These are phyloP conservation scores for Malus sieversii DNA, from an alignment of 306 rosid genomes.

Conservation along the genomic window DNA sequence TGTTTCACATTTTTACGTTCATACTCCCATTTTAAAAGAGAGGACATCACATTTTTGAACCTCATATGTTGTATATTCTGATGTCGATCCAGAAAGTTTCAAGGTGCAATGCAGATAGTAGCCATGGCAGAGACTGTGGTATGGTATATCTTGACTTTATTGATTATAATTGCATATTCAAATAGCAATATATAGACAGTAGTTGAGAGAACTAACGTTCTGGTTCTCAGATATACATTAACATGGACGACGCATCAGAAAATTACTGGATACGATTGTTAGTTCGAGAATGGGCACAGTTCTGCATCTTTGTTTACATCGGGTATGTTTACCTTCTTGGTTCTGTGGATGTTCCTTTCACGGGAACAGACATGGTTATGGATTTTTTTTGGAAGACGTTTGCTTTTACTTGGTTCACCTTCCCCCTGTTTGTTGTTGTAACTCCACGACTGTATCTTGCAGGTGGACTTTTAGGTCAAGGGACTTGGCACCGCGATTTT, in stretches of 20 bases:
- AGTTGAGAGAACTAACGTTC: neutral
- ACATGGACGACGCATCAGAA: slow-evolving; percentile 62
- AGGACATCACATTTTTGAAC: slow-evolving; percentile 8
- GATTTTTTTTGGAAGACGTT: neutral
- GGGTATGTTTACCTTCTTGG: slow-evolving; percentile 49
- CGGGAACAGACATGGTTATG: neutral
- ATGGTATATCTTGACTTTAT: slow-evolving; percentile 16
- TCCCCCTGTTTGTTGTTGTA: neutral
- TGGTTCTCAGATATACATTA: slow-evolving; percentile 59
- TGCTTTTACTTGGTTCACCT: neutral
- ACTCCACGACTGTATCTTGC: slow-evolving; percentile 18
- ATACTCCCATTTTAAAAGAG: neutral
- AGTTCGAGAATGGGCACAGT: slow-evolving; percentile 80
- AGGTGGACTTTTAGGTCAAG: slow-evolving; percentile 96
- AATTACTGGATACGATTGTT: slow-evolving; percentile 82
- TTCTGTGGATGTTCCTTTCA: neutral
- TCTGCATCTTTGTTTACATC: slow-evolving; percentile 80
- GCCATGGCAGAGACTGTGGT: slow-evolving; percentile 88
- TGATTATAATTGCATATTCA: neutral
- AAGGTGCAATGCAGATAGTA: slow-evolving; percentile 93
- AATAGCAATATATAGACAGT: neutral
- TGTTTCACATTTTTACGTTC: slow-evolving; percentile 2
- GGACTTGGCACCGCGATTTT: slow-evolving; percentile 74
- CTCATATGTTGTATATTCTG: slow-evolving; percentile 15
- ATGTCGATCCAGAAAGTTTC: slow-evolving; percentile 63